phyloP scores from a whole-genome alignment of 495 filamentous ascomycete species.

The Penicillium alfredii region DNA sequence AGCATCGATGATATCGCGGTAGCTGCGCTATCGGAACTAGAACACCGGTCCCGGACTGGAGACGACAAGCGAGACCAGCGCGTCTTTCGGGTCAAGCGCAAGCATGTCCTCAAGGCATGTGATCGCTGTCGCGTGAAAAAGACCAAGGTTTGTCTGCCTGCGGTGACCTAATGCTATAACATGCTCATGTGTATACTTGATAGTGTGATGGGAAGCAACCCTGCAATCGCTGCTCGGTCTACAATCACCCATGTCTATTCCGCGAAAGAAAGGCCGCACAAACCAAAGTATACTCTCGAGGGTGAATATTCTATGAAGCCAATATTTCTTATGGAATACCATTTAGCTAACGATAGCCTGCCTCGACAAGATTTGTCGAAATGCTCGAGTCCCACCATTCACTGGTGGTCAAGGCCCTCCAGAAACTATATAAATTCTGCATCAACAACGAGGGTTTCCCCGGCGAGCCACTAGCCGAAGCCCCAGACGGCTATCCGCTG shows the following conservation, averaged over 20 bases:
- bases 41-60: constrained; percentile 21
- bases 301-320: constrained; percentile 22
- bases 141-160: constrained; percentile 40
- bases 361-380: constrained; percentile 42
- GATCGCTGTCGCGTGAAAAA: constrained; percentile 47
- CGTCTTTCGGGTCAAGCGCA: constrained; percentile 45
- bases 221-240: constrained; percentile 43
- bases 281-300: constrained; percentile 44
- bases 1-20: constrained; percentile 33
- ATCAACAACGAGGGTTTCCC: constrained; percentile 42
- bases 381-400: constrained; percentile 46
- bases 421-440: constrained; percentile 41
- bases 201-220: constrained; percentile 47
- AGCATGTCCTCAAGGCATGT: constrained; percentile 45
- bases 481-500: constrained; percentile 37
- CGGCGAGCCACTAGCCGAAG: constrained; percentile 40
- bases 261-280: constrained; percentile 44
- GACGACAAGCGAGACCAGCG: constrained; percentile 42
- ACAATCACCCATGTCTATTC: constrained; percentile 45
- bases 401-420: constrained; percentile 40
- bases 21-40: constrained; percentile 30
- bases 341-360: too few relatives aligned
- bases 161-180: too few relatives aligned
- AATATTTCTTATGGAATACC: not conserved
- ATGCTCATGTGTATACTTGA: constrained; percentile 9